Conservation (phyloP, 345 rosid genomes). For the Acer yangbiense region DNA sequence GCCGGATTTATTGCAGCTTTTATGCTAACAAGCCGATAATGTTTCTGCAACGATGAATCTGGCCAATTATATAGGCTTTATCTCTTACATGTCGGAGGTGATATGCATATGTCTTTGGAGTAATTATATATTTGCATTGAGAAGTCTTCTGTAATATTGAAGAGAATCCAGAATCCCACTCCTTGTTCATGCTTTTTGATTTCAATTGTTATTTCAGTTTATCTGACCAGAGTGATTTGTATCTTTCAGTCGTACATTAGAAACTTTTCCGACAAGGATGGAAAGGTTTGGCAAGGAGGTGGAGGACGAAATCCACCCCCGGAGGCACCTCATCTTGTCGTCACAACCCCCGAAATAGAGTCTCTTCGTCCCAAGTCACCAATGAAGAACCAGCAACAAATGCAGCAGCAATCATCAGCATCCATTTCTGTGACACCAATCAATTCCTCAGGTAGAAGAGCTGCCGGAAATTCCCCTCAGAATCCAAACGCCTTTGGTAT, state of each 20-base stretch:
- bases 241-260: slow-evolving; percentile 60
- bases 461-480: slow-evolving; percentile 73
- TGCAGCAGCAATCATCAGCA: slow-evolving; percentile 47
- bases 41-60: not conserved
- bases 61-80: not conserved
- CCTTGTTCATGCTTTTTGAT: not conserved
- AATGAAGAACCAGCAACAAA: slow-evolving; percentile 91
- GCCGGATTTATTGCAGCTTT: not conserved
- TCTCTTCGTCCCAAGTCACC: slow-evolving; percentile 93
- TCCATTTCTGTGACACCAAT: slow-evolving; percentile 65
- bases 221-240: slow-evolving; percentile 16
- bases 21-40: not conserved
- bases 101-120: not conserved
- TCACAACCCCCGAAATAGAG: slow-evolving; percentile 89
- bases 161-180: not conserved
- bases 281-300: slow-evolving; percentile 98
- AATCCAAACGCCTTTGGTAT: slow-evolving; percentile 48
- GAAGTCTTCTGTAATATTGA: not conserved
- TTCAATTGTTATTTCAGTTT: not conserved
- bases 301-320: slow-evolving; percentile 97
- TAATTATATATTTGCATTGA: not conserved
- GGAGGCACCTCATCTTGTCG: slow-evolving; percentile 82
- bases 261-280: slow-evolving; percentile 88
- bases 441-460: slow-evolving; percentile 63
- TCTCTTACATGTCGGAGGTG: too few relatives aligned